These are phyloP conservation scores for Solanum pimpinellifolium DNA, from an alignment of 257 asterid genomes.

Conservation along the genomic window DNA sequence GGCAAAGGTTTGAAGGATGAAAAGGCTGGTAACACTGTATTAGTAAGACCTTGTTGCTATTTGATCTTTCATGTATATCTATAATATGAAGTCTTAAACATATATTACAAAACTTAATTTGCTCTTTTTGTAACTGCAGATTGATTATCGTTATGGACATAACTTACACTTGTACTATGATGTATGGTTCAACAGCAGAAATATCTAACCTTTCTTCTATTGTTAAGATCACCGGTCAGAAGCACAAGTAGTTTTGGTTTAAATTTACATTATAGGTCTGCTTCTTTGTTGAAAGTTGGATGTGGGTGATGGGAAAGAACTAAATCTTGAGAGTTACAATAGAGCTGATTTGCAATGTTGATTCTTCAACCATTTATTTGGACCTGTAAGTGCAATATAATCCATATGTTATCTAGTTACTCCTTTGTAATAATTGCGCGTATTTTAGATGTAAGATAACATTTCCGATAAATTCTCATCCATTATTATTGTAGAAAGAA, in stretches of 20 bases:
- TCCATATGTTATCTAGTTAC: neutral
- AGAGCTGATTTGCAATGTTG: conserved; percentile 38
- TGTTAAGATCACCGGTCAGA: conserved; percentile 27
- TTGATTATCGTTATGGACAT: conserved; percentile 66
- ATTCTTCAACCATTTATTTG: conserved; percentile 45
- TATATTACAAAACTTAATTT: neutral
- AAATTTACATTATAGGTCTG: neutral
- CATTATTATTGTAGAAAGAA: conserved; percentile 26
- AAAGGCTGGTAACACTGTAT: conserved; percentile 52
- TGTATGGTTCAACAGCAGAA: conserved; percentile 42
- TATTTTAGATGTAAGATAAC: neutral
- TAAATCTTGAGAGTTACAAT: conserved; percentile 33
- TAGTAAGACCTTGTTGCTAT: conserved; percentile 22
- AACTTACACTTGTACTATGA: conserved; percentile 59
- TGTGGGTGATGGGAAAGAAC: conserved; percentile 58
- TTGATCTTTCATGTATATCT: neutral
- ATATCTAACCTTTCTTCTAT: conserved; percentile 63
- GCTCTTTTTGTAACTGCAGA: conserved; percentile 16
- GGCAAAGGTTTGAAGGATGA: conserved; percentile 65
- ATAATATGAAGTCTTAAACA: neutral
- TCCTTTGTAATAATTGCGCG: neutral
- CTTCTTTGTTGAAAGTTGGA: conserved; percentile 38
- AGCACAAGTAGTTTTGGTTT: neutral
- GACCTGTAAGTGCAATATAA: conserved; percentile 37
- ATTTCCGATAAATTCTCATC: neutral